These are phyloP conservation scores for Chaetomium cochliodes DNA, from an alignment of 495 filamentous ascomycete genomes.

Conservation along the genomic window DNA sequence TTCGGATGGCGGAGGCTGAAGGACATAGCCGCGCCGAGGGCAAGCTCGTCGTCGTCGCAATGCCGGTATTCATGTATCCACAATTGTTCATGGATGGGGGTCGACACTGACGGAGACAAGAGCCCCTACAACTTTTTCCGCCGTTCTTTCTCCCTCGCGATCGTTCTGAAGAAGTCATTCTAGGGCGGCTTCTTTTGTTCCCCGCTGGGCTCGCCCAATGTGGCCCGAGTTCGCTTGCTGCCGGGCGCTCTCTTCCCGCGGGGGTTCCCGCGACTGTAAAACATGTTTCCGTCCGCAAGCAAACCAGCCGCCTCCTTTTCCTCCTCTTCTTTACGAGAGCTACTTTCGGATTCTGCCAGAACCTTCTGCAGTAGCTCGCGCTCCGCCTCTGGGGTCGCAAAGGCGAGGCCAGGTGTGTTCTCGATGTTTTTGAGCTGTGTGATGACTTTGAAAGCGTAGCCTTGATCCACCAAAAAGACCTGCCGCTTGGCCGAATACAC, in stretches of 20 bases:
- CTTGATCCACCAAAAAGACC: conserved; percentile 97
- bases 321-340: conserved; percentile 53
- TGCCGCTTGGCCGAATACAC: conserved; percentile 96
- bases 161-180: conserved; percentile 70
- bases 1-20: too few species aligned
- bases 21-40: too few species aligned
- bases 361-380: conserved; percentile 87
- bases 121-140: conserved; percentile 8
- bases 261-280: conserved; percentile 31
- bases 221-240: conserved; percentile 79
- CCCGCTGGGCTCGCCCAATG: conserved; percentile 77
- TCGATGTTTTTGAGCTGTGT: conserved; percentile 93
- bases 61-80: too few species aligned
- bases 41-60: too few species aligned
- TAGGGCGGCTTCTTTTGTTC: conserved; percentile 63
- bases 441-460: conserved; percentile 99
- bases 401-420: conserved; percentile 74
- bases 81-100: too few species aligned
- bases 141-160: conserved; percentile 63
- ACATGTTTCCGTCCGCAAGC: conserved; percentile 54
- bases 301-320: conserved; percentile 81
- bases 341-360: conserved; percentile 81
- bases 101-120: too few species aligned
- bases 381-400: conserved; percentile 74
- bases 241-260: conserved; percentile 39